Evolutionary conservation across 129 eudicot genomes (phyloP), one percentile per base, ranked within the genome.

Genomic region (Centella asiatica): DNA sequence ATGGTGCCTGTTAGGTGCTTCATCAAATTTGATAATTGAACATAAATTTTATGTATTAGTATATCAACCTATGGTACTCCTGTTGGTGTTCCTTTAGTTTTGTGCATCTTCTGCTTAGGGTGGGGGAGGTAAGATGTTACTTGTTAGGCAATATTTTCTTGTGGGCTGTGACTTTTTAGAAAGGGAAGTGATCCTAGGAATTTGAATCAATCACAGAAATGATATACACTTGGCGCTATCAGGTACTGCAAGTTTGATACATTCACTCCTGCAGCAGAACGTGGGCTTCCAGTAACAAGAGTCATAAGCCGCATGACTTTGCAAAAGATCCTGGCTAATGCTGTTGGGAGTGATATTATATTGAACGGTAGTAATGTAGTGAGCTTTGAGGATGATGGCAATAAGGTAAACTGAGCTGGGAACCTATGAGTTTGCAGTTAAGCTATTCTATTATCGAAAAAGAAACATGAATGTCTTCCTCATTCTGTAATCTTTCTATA

Each of bases 231-330:
- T 72, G 73, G 56, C n/a, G n/a, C 51, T 19, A 75, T 76, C 88
- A 93, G 99, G 99, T 93, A 93, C 70, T 68, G 77, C 79, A 93
- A 93, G 69, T 93, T 93, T 72, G 99, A 93, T 87, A 93, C 99
- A n/a, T 93, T 93, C 88, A 87, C 96, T 63, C 99, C 99, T 73
- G 99, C 99, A 57, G 99, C 75, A 12, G 95, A 85, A 67, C 71
- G 92, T 36, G 99, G 99, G 50, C 96, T 93, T 69, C 99, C 99
- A 3, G 99, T 93, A 17, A 93, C 99, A 4, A 69, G 99, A 78
- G 99, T 93, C 64, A 74, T 93, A 57, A 93, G 99, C 69, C 92
- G 99, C 68, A 87, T 93, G 99, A 87, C 95, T 26, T 78, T 93
- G 77, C 99, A 93, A 64, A 84, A 68, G 71, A 87, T 93, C 76